Evolutionary conservation across 176 grass and related monocot species (phyloP), one percentile per base, ranked within the genome.

Genomic region (Pharus latifolius): DNA sequence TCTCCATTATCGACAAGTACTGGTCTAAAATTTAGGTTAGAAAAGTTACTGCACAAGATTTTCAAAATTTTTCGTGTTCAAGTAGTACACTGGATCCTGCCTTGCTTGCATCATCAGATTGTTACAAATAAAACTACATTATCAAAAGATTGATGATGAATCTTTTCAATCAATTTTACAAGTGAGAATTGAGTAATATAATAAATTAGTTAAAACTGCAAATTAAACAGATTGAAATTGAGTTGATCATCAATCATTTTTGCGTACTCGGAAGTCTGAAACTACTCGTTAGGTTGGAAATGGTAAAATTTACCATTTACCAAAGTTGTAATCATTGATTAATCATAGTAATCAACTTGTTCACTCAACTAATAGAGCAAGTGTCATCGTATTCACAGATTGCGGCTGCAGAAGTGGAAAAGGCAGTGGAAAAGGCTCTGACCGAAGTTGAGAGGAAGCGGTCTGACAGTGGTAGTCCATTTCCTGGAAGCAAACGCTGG

Each of bases 391-490:
- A 8, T 82, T 58, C 63, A 45, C 67, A 96, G 91, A 77, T 96
- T 24, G 80, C 87, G 74, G 70, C 78, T 32, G 60, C 10, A 4
- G 91, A 91, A 7, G 84, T 96, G 2, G 91, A 96, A 7, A 85
- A 42, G 52, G 77, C 77, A 17, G 76, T 96, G 32, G 84, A 96
- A 62, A 78, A 59, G 49, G 83, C 87, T 3, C 79, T 96, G 25
- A 56, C 72, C 22, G 74, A 88, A 78, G 78, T 59, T 3, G 84
- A 85, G 75, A 77, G 23, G 67, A 84, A 82, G 15, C 51, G 67
- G 52, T 50, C 29, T 27, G 28, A 68, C 51, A 67, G 51, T 37
- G 43, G 44, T 56, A 16, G 10, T 47, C 53, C 45, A 13, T 73
- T 78, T 78, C 72, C 82, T 22, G 60, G 82, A 82, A 81, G 59